Base-by-base conservation (phyloP, 257 asterid species). In the Phtheirospermum japonicum region DNA sequence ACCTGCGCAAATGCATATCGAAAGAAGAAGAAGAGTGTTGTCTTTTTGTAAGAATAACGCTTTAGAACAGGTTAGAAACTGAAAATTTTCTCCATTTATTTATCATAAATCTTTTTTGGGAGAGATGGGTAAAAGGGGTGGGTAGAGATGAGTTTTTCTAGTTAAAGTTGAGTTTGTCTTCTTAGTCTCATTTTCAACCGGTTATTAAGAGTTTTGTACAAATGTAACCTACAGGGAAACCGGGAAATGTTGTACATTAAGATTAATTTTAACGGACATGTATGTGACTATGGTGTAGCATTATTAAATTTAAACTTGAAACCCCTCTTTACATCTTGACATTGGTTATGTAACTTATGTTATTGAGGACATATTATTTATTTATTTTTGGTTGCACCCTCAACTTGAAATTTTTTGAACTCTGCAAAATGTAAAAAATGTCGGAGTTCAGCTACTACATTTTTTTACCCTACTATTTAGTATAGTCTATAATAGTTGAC, bases 1-100 rank as follows among this genome's bases (percentile, higher is more conserved):
- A 54, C 61, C 70, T 26, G 62, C 42, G 62, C 70, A 66, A 54
- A 42, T 72, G 55, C 69, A 59, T 51, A 59, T 68, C 30, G 77
- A 43, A n/a, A 71, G 61, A 18, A 71, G n/a, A 42, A 42, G 37
- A 42, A 42, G 37, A 42, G 26, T 40, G 46, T 52, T 59, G 73
- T 68, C 20, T 39, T 52, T 7, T 19, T 61, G 70, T 74, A 69
- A 49, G 57, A 61, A 50, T 18, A 20, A 57, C 60, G 49, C 19
- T 32, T 16, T 50, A 13, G 52, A 33, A 30, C 20, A 34, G 67
- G 18, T 30, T 34, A 52, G 33, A 46, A 50, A 34, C 20, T 59
- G 33, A 60, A 19, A 39, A 13, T 42, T 42, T 9, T 39, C 45
- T 39, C n/a, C 13, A 23, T 53, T 59, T 36, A 30, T 68, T 65